These are phyloP conservation scores for Jacaranda copaia DNA, from an alignment of 257 asterid genomes.

Conservation along the genomic window DNA sequence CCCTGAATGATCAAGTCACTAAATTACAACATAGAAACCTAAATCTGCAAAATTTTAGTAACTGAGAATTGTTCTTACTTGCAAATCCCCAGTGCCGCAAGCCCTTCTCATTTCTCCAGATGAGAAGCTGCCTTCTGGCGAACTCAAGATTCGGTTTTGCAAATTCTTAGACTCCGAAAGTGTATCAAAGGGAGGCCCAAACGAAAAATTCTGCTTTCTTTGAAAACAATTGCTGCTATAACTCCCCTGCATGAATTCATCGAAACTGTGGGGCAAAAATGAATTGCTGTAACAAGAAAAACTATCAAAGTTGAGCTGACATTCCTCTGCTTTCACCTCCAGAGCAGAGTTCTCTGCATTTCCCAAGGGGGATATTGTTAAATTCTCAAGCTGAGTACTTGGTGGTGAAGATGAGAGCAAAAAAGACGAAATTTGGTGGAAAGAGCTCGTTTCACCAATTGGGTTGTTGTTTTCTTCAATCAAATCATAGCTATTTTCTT, in stretches of 20 bases:
- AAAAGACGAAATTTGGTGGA: slow-evolving; percentile 52
- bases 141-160: slow-evolving; percentile 42
- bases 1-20: too few species aligned
- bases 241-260: slow-evolving; percentile 77
- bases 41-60: too few species aligned
- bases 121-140: slow-evolving; percentile 55
- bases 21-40: too few species aligned
- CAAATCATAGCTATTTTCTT: slow-evolving; percentile 25
- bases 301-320: slow-evolving; percentile 40
- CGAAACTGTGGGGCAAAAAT: slow-evolving; percentile 41
- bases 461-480: slow-evolving; percentile 37
- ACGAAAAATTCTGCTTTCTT: slow-evolving; percentile 39
- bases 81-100: slow-evolving; percentile 89
- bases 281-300: slow-evolving; percentile 37
- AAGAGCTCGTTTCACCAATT: slow-evolving; percentile 32
- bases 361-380: slow-evolving; percentile 48
- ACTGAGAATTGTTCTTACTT: slow-evolving; percentile 41
- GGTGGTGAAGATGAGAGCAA: slow-evolving; percentile 74
- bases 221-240: slow-evolving; percentile 71
- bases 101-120: slow-evolving; percentile 76
- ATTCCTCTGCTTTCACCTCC: slow-evolving; percentile 67
- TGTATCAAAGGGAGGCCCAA: slow-evolving; percentile 54
- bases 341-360: slow-evolving; percentile 44
- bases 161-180: slow-evolving; percentile 51
- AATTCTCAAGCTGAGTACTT: slow-evolving; percentile 56